Base-by-base conservation (phyloP, 2,329 filamentous ascomycete genomes). In the Stagonosporopsis tanaceti region DNA sequence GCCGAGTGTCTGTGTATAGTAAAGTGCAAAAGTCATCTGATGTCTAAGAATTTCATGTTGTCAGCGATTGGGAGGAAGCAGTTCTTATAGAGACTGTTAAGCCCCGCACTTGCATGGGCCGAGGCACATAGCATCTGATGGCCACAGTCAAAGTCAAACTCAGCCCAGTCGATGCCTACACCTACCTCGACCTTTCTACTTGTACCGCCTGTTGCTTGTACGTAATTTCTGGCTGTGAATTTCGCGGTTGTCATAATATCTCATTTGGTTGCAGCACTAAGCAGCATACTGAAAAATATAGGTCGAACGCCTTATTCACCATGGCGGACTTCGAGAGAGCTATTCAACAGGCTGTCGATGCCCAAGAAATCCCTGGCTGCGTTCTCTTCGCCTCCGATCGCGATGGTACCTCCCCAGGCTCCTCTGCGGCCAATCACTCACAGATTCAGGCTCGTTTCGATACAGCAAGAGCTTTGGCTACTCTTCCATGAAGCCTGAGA, bases 381-480 rank as follows among this genome's bases (percentile, higher is more conserved):
- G 63, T 70, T 11, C 50, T 72, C 2, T 37, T 61, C 1, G 67
- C 68, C 11, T 55, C 53, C 3, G 69, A 71, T 34, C 63, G 63
- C 47, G 59, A 67, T 59, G 67, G 69, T 69, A 65, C 14, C 1
- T 22, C 41, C 30, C 24, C 25, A 24, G 9, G 4, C 7, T 11
- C 12, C 12, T 17, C 6, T 17, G 12, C 7, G 2, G 22, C 8
- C 24, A 14, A 25, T 22, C 24, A 17, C 42, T 48, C n/a, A 53
- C 45, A 34, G 22, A 4, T 39, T 22, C 6, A 41, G 56, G 28
- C 22, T 48, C 55, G 12, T 76, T 77, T 61, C 57, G 46, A 3
- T 79, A 78, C 58, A 59, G 60, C 30, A 73, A 73, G 45, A 58
- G 67, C 2, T 76, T 79, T 37, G 77, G 77, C 1, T 57, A 58